Percentiles rank a stretch among this genome's conserved stretches.
Evolutionary conservation across 345 rosid genomes (phyloP).

Genomic region (Boechera stricta): DNA sequence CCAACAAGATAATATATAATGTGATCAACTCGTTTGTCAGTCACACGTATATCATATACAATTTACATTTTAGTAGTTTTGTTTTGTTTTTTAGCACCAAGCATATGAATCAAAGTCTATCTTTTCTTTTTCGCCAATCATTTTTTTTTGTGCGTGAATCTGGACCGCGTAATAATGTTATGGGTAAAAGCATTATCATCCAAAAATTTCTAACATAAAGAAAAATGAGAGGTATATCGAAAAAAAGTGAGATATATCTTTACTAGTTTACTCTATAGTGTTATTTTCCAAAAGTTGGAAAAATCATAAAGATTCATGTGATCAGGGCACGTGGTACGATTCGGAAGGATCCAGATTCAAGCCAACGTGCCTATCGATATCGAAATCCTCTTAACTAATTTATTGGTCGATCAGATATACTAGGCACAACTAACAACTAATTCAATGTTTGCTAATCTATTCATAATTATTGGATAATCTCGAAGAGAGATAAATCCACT

Average conservation of each 20-base stretch:
- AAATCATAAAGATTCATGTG: constrained; percentile 30
- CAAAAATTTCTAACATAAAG: not conserved
- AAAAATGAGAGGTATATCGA: not conserved
- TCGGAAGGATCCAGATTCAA: constrained; percentile 14
- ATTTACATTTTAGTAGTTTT: constrained; percentile 16
- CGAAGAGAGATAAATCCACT: constrained; percentile 2
- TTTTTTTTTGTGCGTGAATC: not conserved
- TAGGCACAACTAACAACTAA: constrained; percentile 11
- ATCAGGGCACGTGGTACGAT: constrained; percentile 38
- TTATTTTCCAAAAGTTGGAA: not conserved
- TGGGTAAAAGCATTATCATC: constrained; percentile 14
- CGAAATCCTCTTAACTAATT: not conserved
- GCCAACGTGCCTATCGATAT: constrained; percentile 16
- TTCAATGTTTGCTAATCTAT: not conserved
- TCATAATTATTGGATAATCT: constrained; percentile 4
- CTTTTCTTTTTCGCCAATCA: not conserved
- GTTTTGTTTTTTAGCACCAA: not conserved
- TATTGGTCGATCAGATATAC: not conserved
- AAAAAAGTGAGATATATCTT: not conserved
- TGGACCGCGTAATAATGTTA: not conserved
- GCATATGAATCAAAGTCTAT: constrained; percentile 15
- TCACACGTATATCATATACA: constrained; percentile 22
- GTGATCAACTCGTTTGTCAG: constrained; percentile 16
- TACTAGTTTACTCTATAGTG: not conserved
- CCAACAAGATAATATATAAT: constrained; percentile 12